Evolutionary conservation across 768 basidiomycete genomes (phyloP).

Genomic region (Pleurotus cornucopiae): DNA sequence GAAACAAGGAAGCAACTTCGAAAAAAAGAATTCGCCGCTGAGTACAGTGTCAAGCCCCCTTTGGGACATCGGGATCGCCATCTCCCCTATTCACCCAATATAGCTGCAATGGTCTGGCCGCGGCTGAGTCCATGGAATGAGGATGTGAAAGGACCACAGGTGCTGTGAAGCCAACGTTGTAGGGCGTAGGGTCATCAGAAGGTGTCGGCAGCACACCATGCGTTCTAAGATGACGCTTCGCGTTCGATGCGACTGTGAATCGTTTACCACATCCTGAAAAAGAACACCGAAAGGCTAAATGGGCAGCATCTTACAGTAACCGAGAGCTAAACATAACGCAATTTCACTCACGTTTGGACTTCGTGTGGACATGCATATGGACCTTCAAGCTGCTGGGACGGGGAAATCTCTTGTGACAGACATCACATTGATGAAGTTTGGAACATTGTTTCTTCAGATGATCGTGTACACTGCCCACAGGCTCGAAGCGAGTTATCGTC

Average conservation of each 20-base stretch:
- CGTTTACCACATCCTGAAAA: constrained; percentile 60
- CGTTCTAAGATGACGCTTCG: constrained; percentile 73
- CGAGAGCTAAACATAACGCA: constrained; percentile 10
- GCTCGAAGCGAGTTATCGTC: no score
- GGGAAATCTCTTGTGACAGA: constrained; percentile 50
- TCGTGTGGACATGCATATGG: constrained; percentile 57
- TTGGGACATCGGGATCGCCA: no score
- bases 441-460: constrained; percentile 11
- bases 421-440: constrained; percentile 50
- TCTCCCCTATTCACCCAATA: constrained; percentile 1
- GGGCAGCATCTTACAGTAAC: no score
- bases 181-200: constrained; percentile 16
- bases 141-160: constrained; percentile 24
- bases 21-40: neutral
- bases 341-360: constrained; percentile 37
- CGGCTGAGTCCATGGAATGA: neutral
- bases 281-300: constrained; percentile 46
- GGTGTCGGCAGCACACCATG: constrained; percentile 48
- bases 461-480: neutral
- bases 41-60: neutral
- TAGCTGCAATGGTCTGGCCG: neutral
- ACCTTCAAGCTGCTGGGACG: constrained; percentile 54
- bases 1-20: no score
- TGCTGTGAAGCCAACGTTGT: constrained; percentile 33
- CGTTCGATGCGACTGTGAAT: constrained; percentile 82